A percentile compares a stretch with the other conserved stretches of the same genome.
These are phyloP conservation scores for Platanus orientalis DNA, from an alignment of 164 flowering plant species.

Conservation along the genomic window DNA sequence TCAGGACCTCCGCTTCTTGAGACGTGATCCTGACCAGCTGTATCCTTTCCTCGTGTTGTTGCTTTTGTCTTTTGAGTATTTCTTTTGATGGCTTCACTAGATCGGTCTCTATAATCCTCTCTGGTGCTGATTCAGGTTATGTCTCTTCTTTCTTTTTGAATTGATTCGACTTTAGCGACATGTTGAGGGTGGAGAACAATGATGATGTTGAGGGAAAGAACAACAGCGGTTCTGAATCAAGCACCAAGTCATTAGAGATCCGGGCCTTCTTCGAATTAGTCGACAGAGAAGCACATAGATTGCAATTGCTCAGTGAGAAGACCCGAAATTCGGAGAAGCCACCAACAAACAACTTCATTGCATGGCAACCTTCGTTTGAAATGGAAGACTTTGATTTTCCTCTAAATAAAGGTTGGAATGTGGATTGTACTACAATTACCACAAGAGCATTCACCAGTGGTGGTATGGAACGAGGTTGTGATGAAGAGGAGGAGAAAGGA, in stretches of 20 bases:
- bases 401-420: background rate
- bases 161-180: too few species aligned
- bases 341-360: background rate
- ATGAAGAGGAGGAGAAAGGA: background rate
- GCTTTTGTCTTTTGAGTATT: too few species aligned
- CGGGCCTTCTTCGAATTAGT: background rate
- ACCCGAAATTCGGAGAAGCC: background rate
- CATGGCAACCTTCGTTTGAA: slow-evolving; percentile 5
- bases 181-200: too few species aligned
- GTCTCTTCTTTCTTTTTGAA: too few species aligned
- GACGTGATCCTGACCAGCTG: too few species aligned
- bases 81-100: too few species aligned
- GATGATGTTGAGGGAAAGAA: background rate
- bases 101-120: too few species aligned
- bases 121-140: too few species aligned
- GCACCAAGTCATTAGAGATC: background rate
- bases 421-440: background rate
- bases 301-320: background rate
- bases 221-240: background rate
- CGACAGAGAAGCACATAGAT: slow-evolving; percentile 2
- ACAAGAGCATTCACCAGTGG: too few species aligned
- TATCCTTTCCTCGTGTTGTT: too few species aligned
- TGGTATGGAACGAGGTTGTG: background rate
- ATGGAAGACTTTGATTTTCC: background rate
- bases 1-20: too few species aligned